Evolutionary conservation across 2,329 filamentous ascomycete species (phyloP).

Genomic region (Thelonectria blattea): DNA sequence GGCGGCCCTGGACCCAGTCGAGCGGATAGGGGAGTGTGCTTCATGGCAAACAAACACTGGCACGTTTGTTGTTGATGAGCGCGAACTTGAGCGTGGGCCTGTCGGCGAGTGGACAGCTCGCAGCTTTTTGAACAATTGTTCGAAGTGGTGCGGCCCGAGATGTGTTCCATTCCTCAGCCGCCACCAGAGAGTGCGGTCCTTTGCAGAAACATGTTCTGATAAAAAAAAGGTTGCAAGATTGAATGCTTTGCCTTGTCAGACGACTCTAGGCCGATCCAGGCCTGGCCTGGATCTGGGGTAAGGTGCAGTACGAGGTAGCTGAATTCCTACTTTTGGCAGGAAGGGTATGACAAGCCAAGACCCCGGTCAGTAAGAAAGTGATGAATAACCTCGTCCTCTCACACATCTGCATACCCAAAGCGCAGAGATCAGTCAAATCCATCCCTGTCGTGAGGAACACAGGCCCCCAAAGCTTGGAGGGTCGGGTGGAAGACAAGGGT

Average conservation of each 20-base stretch:
- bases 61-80: not conserved
- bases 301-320: conserved; percentile 4
- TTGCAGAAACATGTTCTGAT: not conserved
- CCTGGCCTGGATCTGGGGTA: conserved; percentile 13
- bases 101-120: not conserved
- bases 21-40: not conserved
- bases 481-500: conserved; percentile 11
- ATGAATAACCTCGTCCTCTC: conserved; percentile 9
- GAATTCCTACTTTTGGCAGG: not conserved
- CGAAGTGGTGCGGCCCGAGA: not conserved
- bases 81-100: not conserved
- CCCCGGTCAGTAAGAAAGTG: not conserved
- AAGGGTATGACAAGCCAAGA: conserved; percentile 2
- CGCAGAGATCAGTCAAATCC: conserved; percentile 19
- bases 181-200: not conserved
- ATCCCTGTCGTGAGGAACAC: conserved; percentile 2
- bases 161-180: not conserved
- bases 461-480: conserved; percentile 16
- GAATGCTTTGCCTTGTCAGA: conserved; percentile 1
- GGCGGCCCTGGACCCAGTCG: conserved; percentile 17
- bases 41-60: not conserved
- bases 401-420: conserved; percentile 3
- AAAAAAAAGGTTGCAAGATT: not conserved
- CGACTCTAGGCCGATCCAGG: conserved; percentile 1
- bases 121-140: not conserved